phyloP scores from a whole-genome alignment of 768 basidiomycete species.

The Lactarius akahatsu region DNA sequence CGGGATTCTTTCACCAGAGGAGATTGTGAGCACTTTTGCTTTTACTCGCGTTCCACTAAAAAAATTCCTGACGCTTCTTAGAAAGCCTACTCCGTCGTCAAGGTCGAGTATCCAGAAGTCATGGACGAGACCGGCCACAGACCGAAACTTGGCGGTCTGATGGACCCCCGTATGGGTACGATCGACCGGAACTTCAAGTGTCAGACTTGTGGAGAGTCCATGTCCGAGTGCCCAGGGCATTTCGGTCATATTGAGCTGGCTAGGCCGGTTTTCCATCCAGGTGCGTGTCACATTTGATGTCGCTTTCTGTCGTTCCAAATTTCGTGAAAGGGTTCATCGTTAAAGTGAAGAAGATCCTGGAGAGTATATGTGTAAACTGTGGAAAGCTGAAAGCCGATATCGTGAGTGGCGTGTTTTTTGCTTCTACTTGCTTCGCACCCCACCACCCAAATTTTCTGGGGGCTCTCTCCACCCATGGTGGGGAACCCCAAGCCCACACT shows the following conservation, averaged over 20 bases:
- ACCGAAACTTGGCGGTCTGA: conserved; percentile 90
- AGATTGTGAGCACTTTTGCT: conserved; percentile 72
- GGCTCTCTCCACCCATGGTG: conserved; percentile 89
- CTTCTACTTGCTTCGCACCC: conserved; percentile 90
- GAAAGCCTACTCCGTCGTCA: conserved; percentile 99
- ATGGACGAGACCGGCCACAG: conserved; percentile 93
- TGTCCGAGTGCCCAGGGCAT: conserved; percentile 99
- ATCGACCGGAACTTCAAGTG: conserved; percentile 98
- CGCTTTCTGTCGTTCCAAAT: background rate
- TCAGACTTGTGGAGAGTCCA: conserved; percentile 99
- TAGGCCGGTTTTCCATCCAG: conserved; percentile 95
- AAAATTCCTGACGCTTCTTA: conserved; percentile 37
- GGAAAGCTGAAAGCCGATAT: conserved; percentile 96
- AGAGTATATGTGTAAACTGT: conserved; percentile 98
- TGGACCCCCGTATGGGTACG: conserved; percentile 98
- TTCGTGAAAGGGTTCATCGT: conserved; percentile 75
- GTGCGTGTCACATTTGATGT: conserved; percentile 45
- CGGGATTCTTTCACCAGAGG: conserved; percentile 97
- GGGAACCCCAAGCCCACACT: conserved; percentile 94
- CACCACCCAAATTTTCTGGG: conserved; percentile 96
- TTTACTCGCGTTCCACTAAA: background rate
- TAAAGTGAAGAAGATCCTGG: conserved; percentile 99
- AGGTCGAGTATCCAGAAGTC: conserved; percentile 98
- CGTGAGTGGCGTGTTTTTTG: conserved; percentile 81
- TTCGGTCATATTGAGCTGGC: conserved; percentile 99